These are phyloP conservation scores for Paxillus involutus DNA, from an alignment of 768 basidiomycete genomes.

Conservation along the genomic window DNA sequence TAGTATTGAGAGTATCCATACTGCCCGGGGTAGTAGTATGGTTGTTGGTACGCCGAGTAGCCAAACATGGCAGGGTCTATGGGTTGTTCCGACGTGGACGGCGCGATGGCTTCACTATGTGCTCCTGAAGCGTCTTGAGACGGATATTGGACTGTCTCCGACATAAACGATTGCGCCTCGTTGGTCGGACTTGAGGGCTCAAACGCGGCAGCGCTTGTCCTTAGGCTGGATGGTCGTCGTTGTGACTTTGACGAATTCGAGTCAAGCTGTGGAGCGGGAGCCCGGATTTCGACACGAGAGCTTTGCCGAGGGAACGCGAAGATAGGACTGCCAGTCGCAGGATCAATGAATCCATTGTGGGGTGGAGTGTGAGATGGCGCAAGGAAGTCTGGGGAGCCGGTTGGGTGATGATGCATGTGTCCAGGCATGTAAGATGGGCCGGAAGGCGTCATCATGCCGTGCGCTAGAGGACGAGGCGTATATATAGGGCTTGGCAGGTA, in stretches of 20 bases:
- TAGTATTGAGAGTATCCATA: slow-evolving; percentile 68
- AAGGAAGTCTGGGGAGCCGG: slow-evolving; percentile 63
- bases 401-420: slow-evolving; percentile 61
- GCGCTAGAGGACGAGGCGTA: slow-evolving; percentile 65
- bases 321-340: slow-evolving; percentile 63
- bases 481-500: slow-evolving; percentile 68
- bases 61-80: slow-evolving; percentile 44
- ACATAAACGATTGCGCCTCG: slow-evolving; percentile 9
- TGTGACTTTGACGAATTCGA: slow-evolving; percentile 20
- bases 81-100: slow-evolving; percentile 21
- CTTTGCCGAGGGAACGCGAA: slow-evolving; percentile 74
- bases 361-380: slow-evolving; percentile 61
- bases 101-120: slow-evolving; percentile 14
- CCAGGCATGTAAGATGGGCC: slow-evolving; percentile 54
- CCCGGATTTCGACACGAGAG: slow-evolving; percentile 73
- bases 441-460: slow-evolving; percentile 50
- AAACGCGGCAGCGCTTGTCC: slow-evolving; percentile 52
- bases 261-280: slow-evolving; percentile 41
- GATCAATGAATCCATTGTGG: slow-evolving; percentile 63
- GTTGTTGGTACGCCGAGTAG: slow-evolving; percentile 56
- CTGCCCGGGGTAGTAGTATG: slow-evolving; percentile 71
- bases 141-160: slow-evolving; percentile 12
- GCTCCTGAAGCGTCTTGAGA: slow-evolving; percentile 8
- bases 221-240: slow-evolving; percentile 41
- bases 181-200: slow-evolving; percentile 39